phyloP scores from a whole-genome alignment of 2,329 filamentous ascomycete genomes.

The Blastomyces parvus region DNA sequence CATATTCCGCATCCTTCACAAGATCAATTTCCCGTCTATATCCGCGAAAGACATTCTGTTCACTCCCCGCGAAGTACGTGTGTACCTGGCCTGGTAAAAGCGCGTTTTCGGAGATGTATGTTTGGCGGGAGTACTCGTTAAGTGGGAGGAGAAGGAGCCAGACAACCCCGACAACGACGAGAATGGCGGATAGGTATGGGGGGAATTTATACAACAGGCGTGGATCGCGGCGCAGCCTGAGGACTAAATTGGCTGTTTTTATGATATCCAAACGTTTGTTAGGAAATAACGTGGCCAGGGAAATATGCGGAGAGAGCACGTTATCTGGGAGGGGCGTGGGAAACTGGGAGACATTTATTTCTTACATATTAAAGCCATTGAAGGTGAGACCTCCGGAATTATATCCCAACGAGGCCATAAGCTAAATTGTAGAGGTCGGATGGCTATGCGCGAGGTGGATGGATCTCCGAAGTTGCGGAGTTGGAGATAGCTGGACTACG shows the following conservation, averaged over 20 bases:
- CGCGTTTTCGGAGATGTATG: constrained; percentile 96
- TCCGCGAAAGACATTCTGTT: constrained; percentile 87
- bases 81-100: constrained; percentile 92
- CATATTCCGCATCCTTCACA: constrained; percentile 26
- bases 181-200: constrained; percentile 76
- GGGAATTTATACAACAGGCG: constrained; percentile 63
- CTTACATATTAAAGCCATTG: constrained; percentile 36
- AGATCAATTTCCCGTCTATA: constrained; percentile 74
- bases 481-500: constrained; percentile 23
- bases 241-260: constrained; percentile 28
- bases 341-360: constrained; percentile 4
- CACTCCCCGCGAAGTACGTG: constrained; percentile 93
- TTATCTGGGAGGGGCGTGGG: neutral
- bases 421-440: constrained; percentile 7
- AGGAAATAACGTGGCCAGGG: neutral
- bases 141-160: constrained; percentile 88
- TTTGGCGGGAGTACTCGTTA: constrained; percentile 79
- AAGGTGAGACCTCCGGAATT: constrained; percentile 21
- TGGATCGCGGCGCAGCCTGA: constrained; percentile 63
- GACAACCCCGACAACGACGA: constrained; percentile 71
- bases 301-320: neutral
- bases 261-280: neutral
- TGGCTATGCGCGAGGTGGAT: neutral
- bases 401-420: constrained; percentile 17
- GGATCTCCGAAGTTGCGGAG: constrained; percentile 3